Conservation (phyloP, 1,284 basidiomycete genomes). For the Meripilus lineatus region DNA sequence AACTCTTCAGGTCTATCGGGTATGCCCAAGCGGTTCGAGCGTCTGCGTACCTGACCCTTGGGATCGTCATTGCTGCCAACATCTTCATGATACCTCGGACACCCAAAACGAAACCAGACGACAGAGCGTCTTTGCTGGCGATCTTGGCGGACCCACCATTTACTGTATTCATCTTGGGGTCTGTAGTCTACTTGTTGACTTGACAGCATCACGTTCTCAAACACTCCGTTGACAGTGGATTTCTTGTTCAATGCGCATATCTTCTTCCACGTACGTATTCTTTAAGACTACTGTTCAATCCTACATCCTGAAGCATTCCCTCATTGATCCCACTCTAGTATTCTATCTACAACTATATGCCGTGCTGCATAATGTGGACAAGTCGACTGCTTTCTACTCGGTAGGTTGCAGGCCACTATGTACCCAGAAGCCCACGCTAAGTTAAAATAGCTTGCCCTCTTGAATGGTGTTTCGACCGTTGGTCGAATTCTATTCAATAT, state of each 20-base stretch:
- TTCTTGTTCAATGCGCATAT: too few species aligned
- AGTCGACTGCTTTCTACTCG: slow-evolving; percentile 42
- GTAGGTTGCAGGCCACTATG: slow-evolving; percentile 26
- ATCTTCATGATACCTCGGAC: slow-evolving; percentile 10
- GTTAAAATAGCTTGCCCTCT: slow-evolving; percentile 17
- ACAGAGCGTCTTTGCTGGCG: slow-evolving; percentile 2
- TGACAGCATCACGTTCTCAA: too few species aligned
- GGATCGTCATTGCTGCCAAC: slow-evolving; percentile 10
- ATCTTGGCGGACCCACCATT: slow-evolving; percentile 19
- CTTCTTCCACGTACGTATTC: too few species aligned
- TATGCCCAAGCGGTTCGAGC: slow-evolving; percentile 37
- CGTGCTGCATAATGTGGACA: slow-evolving; percentile 34
- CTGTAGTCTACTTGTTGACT: slow-evolving; percentile 4
- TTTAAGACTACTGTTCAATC: background rate
- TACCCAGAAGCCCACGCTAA: background rate
- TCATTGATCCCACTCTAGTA: slow-evolving; percentile 27
- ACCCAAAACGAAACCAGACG: background rate
- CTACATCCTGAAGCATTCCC: background rate
- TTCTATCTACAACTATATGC: slow-evolving; percentile 54
- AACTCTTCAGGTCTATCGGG: slow-evolving; percentile 34
- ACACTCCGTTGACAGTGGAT: too few species aligned
- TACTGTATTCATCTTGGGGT: slow-evolving; percentile 15
- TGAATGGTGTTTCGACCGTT: slow-evolving; percentile 15
- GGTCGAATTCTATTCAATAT: slow-evolving; percentile 17
- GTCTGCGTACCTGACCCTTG: slow-evolving; percentile 10